Evolutionary conservation across 352 stramenopile genomes (phyloP).

Genomic region (Aphanomyces cochlioides): DNA sequence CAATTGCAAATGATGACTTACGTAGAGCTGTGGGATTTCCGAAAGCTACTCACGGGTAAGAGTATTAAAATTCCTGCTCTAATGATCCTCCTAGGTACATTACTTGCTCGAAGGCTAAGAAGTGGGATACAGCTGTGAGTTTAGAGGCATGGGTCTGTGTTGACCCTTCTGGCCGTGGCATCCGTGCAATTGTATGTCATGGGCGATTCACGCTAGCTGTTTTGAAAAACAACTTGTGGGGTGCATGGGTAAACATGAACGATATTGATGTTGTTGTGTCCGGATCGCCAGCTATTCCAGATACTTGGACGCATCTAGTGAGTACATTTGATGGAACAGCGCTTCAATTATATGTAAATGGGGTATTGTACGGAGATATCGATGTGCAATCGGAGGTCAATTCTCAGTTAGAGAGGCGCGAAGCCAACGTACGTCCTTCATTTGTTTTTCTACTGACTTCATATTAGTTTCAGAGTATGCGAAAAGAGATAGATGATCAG

Average conservation of each 20-base stretch:
- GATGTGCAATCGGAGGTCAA: conserved; percentile 36
- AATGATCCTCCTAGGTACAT: conserved; percentile 13
- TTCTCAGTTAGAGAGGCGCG: conserved; percentile 1
- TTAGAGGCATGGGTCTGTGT: conserved; percentile 54
- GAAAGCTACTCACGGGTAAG: conserved; percentile 54
- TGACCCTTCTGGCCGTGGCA: not conserved
- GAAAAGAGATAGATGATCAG: conserved; percentile 47
- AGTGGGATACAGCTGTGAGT: conserved; percentile 35
- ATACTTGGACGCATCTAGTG: conserved; percentile 84
- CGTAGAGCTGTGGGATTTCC: conserved; percentile 64
- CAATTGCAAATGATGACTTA: conserved; percentile 77
- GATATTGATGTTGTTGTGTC: conserved; percentile 71
- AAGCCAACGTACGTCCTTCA: not conserved
- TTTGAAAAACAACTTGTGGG: conserved; percentile 71
- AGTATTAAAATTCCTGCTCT: conserved; percentile 31
- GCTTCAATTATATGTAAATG: conserved; percentile 78
- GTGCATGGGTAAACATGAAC: conserved; percentile 71
- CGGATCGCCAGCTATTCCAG: conserved; percentile 47
- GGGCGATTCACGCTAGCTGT: conserved; percentile 72
- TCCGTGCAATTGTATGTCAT: conserved; percentile 25
- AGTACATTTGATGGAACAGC: conserved; percentile 87
- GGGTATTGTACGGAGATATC: conserved; percentile 61
- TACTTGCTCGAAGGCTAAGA: not conserved
- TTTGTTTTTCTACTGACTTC: not conserved
- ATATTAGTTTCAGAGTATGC: conserved; percentile 1